These are phyloP conservation scores for Stephania japonica DNA, from an alignment of 164 flowering plant genomes.

Conservation along the genomic window DNA sequence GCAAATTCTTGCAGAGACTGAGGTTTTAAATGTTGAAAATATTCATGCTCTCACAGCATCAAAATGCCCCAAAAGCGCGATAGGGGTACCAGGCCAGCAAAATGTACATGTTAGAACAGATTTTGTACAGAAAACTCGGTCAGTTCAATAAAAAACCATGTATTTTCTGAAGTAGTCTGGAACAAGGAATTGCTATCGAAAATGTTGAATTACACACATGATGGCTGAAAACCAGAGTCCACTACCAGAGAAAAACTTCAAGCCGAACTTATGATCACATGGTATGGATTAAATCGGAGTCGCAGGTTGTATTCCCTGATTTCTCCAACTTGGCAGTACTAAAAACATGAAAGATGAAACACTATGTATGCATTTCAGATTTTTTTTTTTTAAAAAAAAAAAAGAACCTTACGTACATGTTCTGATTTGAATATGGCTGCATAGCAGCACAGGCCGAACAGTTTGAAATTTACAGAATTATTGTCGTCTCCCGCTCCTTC, in stretches of 20 bases:
- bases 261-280: not conserved
- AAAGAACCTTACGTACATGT: not conserved
- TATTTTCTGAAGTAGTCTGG: not conserved
- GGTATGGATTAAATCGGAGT: not conserved
- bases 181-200: not conserved
- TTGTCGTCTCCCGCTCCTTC: constrained; percentile 31
- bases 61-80: too few relatives aligned
- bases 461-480: not conserved
- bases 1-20: too few relatives aligned
- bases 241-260: not conserved
- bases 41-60: too few relatives aligned
- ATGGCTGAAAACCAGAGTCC: not conserved
- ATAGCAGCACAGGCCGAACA: not conserved
- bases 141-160: not conserved
- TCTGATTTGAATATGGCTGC: not conserved
- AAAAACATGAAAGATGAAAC: not conserved
- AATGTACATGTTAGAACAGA: too few relatives aligned
- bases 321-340: not conserved
- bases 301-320: not conserved
- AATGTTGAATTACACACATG: not conserved
- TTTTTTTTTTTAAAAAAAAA: too few relatives aligned
- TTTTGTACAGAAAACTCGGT: not conserved
- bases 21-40: too few relatives aligned
- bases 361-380: not conserved
- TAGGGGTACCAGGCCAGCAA: too few relatives aligned